These are phyloP conservation scores for Daldinia sp. DNA, from an alignment of 2,329 filamentous ascomycete species.

Conservation along the genomic window DNA sequence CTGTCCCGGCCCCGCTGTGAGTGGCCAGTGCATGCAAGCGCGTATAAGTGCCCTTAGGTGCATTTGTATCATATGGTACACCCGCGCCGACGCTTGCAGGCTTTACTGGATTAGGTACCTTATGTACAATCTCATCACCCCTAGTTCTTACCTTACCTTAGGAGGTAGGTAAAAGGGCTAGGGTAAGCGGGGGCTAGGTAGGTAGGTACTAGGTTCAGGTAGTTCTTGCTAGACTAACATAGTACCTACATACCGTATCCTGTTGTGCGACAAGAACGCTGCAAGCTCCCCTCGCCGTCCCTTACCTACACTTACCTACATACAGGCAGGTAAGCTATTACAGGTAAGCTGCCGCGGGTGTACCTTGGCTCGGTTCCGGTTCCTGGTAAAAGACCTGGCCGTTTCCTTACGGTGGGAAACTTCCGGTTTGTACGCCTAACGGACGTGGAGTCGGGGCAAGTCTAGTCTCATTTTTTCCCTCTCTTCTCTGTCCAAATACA, in stretches of 20 bases:
- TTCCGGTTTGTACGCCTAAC: no score
- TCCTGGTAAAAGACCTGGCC: slow-evolving; percentile 21
- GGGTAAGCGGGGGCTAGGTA: neutral
- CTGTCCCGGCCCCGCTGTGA: slow-evolving; percentile 27
- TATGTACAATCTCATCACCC: slow-evolving; percentile 7
- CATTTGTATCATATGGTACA: neutral
- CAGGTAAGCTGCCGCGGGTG: slow-evolving; percentile 1
- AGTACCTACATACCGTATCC: neutral
- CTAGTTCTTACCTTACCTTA: slow-evolving; percentile 9
- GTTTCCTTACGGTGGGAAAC: slow-evolving; percentile 8
- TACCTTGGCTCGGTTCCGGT: slow-evolving; percentile 22
- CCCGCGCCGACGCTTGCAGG: neutral
- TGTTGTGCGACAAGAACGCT: slow-evolving; percentile 27
- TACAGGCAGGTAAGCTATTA: no score
- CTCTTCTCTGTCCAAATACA: neutral
- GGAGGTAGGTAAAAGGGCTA: no score
- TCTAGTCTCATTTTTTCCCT: no score
- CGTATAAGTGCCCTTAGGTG: neutral
- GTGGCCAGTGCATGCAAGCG: slow-evolving; percentile 3
- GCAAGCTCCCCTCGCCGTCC: slow-evolving; percentile 15
- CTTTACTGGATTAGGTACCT: neutral
- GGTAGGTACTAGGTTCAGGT: no score
- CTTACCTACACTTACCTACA: slow-evolving; percentile 12
- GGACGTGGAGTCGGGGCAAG: no score
- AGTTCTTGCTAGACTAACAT: neutral